A percentile compares a stretch with the other conserved stretches of the same genome.
Evolutionary conservation across 768 basidiomycete genomes (phyloP).

Genomic region (Royoungia palumana): DNA sequence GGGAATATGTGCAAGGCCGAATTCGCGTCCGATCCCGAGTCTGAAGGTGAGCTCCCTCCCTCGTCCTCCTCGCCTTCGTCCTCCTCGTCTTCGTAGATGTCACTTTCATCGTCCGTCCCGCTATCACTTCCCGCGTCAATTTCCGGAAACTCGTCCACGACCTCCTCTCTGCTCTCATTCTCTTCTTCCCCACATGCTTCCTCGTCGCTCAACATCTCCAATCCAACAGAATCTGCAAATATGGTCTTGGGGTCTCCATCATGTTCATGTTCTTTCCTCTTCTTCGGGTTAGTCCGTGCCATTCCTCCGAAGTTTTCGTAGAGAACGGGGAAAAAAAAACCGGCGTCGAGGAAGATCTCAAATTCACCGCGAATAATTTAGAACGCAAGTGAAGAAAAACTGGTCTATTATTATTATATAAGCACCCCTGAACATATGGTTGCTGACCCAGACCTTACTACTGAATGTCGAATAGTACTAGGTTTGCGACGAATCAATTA

Average conservation of each 20-base stretch:
- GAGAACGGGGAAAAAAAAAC: background rate
- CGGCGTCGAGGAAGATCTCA: background rate
- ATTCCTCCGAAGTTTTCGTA: conserved; percentile 36
- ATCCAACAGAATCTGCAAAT: conserved; percentile 40
- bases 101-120: conserved; percentile 29
- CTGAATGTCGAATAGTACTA: background rate
- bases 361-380: background rate
- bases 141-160: conserved; percentile 72
- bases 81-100: conserved; percentile 36
- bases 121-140: conserved; percentile 52
- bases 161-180: conserved; percentile 41
- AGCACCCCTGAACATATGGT: conserved; percentile 7
- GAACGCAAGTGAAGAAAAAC: conserved; percentile 3
- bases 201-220: conserved; percentile 78
- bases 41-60: conserved; percentile 35
- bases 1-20: conserved; percentile 57
- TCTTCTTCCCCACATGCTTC: conserved; percentile 43
- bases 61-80: conserved; percentile 35
- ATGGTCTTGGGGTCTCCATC: conserved; percentile 34
- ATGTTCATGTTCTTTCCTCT: conserved; percentile 54
- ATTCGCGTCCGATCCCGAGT: conserved; percentile 33
- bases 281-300: conserved; percentile 39
- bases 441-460: too few species aligned
- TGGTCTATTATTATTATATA: conserved; percentile 11
- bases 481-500: too few species aligned